Percentiles rank a stretch among this genome's conserved stretches.
Conservation (phyloP, 1,284 basidiomycete genomes). For the Rhizoctonia solani region DNA sequence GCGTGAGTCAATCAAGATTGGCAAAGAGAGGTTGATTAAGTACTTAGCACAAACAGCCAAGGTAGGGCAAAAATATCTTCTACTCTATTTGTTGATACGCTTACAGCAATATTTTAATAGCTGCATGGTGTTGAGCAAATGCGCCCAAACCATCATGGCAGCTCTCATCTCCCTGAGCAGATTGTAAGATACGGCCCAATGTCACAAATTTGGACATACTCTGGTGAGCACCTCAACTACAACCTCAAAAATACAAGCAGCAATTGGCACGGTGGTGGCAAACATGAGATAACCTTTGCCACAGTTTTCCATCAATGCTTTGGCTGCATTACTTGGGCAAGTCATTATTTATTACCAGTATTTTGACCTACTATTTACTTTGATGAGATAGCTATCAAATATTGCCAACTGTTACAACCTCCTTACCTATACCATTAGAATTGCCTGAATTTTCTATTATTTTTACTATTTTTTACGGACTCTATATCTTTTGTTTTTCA, state of each 20-base stretch:
- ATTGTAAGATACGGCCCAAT: conserved; percentile 24
- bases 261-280: conserved; percentile 21
- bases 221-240: conserved; percentile 30
- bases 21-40: not conserved
- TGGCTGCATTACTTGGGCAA: not conserved
- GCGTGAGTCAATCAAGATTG: not conserved
- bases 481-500: too few relatives aligned
- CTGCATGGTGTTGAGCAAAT: conserved; percentile 9
- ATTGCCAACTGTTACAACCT: too few relatives aligned
- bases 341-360: not conserved
- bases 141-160: conserved; percentile 28
- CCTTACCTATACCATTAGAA: too few relatives aligned
- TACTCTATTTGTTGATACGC: not conserved
- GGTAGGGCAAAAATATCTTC: not conserved
- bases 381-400: not conserved
- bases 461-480: too few relatives aligned
- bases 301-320: not conserved
- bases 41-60: not conserved
- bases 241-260: conserved; percentile 18
- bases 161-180: conserved; percentile 7
- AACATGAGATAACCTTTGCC: not conserved
- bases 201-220: conserved; percentile 28
- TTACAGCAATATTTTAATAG: not conserved
- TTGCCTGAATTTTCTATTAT: too few relatives aligned
- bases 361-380: not conserved